A percentile compares a stretch with the other conserved stretches of the same genome.
Conservation (phyloP, 495 filamentous ascomycete genomes). For the Tetracladium setigerum region DNA sequence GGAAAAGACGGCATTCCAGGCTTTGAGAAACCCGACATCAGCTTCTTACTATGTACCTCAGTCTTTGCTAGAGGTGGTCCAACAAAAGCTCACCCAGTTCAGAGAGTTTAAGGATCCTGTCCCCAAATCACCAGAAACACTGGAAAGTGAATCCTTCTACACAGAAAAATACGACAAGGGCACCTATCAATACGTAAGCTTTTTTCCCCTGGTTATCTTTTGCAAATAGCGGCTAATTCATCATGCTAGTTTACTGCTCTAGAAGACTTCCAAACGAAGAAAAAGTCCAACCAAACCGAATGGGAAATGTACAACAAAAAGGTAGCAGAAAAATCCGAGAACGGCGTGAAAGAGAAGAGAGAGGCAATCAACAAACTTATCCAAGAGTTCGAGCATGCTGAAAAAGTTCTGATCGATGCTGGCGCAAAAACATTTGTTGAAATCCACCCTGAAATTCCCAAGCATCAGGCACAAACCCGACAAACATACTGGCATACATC, state of each 20-base stretch:
- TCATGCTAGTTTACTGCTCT: slow-evolving; percentile 15
- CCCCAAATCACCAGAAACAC: slow-evolving; percentile 9
- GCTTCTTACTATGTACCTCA: slow-evolving; percentile 23
- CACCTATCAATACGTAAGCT: slow-evolving; percentile 38
- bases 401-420: slow-evolving; percentile 40
- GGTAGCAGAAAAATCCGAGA: neutral
- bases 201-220: slow-evolving; percentile 6
- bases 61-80: slow-evolving; percentile 49
- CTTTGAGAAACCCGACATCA: slow-evolving; percentile 17
- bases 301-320: slow-evolving; percentile 24
- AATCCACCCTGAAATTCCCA: slow-evolving; percentile 45
- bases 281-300: slow-evolving; percentile 19
- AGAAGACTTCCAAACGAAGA: slow-evolving; percentile 4
- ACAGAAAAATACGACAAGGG: slow-evolving; percentile 29
- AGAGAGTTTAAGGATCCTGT: slow-evolving; percentile 29
- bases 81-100: slow-evolving; percentile 38
- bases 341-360: slow-evolving; percentile 43
- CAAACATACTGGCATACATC: neutral
- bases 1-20: slow-evolving; percentile 25
- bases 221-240: slow-evolving; percentile 25
- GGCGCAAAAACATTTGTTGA: slow-evolving; percentile 60
- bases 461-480: neutral
- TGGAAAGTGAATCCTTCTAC: slow-evolving; percentile 35
- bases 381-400: slow-evolving; percentile 42
- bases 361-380: slow-evolving; percentile 39